Evolutionary conservation across 768 basidiomycete genomes (phyloP).

Genomic region (Termitomyces sp.): DNA sequence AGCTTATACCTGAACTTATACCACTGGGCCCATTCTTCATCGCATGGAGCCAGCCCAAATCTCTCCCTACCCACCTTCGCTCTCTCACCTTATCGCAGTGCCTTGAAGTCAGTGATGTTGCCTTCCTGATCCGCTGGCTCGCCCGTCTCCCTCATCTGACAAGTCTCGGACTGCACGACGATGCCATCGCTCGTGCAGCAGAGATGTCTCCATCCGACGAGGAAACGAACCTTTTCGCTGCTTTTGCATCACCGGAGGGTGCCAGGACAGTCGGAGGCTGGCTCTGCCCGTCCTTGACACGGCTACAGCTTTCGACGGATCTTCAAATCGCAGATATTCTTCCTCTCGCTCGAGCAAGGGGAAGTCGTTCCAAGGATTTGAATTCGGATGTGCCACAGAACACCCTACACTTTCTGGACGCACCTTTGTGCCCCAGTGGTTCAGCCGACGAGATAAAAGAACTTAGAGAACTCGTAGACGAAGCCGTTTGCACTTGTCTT

Average conservation of each 20-base stretch:
- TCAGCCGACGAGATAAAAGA: constrained; percentile 22
- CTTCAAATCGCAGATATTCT: constrained; percentile 19
- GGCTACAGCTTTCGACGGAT: constrained; percentile 20
- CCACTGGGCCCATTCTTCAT: constrained; percentile 22
- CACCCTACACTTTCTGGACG: constrained; percentile 23
- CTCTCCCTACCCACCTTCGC: constrained; percentile 24
- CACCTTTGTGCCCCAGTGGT: constrained; percentile 23
- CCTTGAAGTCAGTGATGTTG: constrained; percentile 21
- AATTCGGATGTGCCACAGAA: constrained; percentile 4
- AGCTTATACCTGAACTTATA: background rate
- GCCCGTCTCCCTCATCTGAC: constrained; percentile 27
- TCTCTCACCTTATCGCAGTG: constrained; percentile 27
- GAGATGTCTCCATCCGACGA: constrained; percentile 1
- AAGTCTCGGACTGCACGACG: constrained; percentile 23
- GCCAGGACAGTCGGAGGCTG: constrained; percentile 18
- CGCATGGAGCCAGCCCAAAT: constrained; percentile 27
- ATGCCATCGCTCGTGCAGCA: constrained; percentile 15
- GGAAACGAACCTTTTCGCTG: constrained; percentile 20
- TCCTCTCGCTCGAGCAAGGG: constrained; percentile 23
- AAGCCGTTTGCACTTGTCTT: constrained; percentile 20
- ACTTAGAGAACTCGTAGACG: constrained; percentile 16
- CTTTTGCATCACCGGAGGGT: constrained; percentile 23
- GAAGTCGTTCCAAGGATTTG: constrained; percentile 2
- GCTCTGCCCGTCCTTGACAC: constrained; percentile 28
- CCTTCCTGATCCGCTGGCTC: constrained; percentile 30